phyloP scores from a whole-genome alignment of 768 basidiomycete species.

The Tulasnella sp. region DNA sequence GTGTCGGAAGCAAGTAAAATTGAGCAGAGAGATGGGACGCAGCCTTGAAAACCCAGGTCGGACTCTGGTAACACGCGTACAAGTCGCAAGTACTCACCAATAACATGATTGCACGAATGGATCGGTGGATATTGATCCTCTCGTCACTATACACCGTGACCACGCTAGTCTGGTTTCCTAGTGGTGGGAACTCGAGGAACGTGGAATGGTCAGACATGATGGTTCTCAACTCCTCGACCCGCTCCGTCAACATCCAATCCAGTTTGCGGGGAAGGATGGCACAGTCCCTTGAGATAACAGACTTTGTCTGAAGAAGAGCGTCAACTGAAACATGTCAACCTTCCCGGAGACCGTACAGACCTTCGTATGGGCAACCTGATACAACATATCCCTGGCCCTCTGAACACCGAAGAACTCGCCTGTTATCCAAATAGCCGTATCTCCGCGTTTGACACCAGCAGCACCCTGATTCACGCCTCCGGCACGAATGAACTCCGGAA shows the following conservation, averaged over 20 bases:
- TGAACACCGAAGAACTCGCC: slow-evolving; percentile 97
- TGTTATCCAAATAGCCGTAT: slow-evolving; percentile 86
- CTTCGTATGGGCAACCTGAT: slow-evolving; percentile 76
- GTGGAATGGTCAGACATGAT: slow-evolving; percentile 96
- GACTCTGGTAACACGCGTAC: neutral
- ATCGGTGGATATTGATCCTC: slow-evolving; percentile 85
- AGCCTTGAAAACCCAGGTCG: slow-evolving; percentile 38
- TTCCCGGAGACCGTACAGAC: slow-evolving; percentile 31
- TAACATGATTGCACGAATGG: slow-evolving; percentile 87
- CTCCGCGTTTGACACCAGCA: slow-evolving; percentile 35
- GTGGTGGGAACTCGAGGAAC: slow-evolving; percentile 83
- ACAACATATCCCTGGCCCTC: slow-evolving; percentile 88
- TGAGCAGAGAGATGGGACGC: slow-evolving; percentile 95
- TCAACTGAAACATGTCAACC: neutral
- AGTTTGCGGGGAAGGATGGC: slow-evolving; percentile 92
- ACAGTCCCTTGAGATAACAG: slow-evolving; percentile 82
- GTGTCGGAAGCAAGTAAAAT: slow-evolving; percentile 88
- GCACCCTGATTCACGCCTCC: slow-evolving; percentile 55
- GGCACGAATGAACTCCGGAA: slow-evolving; percentile 80
- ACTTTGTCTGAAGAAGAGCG: slow-evolving; percentile 52
- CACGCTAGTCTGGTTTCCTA: slow-evolving; percentile 84
- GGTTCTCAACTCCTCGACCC: slow-evolving; percentile 80
- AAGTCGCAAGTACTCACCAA: slow-evolving; percentile 42
- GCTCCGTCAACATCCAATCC: slow-evolving; percentile 97
- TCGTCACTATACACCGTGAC: slow-evolving; percentile 92